Conservation (phyloP, 306 rosid genomes). For the Cajanus cajan region DNA sequence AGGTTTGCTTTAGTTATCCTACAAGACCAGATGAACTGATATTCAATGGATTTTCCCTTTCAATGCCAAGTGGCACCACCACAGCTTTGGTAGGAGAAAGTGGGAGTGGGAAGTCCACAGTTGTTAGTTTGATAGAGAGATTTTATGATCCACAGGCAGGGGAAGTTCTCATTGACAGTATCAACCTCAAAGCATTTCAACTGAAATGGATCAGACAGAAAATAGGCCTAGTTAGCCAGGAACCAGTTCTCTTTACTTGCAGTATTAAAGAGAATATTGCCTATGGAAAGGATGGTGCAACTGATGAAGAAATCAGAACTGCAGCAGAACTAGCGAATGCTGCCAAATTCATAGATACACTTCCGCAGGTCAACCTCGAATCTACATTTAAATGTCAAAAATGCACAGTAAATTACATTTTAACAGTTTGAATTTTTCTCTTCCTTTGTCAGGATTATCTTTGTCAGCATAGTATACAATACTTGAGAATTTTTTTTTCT, state of each 20-base stretch:
- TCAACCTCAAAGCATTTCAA: slow-evolving; percentile 64
- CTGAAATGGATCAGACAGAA: slow-evolving; percentile 82
- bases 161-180: slow-evolving; percentile 70
- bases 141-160: slow-evolving; percentile 81
- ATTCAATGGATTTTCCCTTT: slow-evolving; percentile 50
- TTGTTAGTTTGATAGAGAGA: slow-evolving; percentile 78
- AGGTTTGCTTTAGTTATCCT: slow-evolving; percentile 63
- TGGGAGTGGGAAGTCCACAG: slow-evolving; percentile 88
- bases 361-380: slow-evolving; percentile 28
- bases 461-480: neutral
- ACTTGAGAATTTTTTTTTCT: no score
- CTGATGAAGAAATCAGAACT: slow-evolving; percentile 40
- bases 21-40: slow-evolving; percentile 61
- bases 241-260: slow-evolving; percentile 68
- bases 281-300: slow-evolving; percentile 70
- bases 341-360: slow-evolving; percentile 33
- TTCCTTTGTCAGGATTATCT: neutral
- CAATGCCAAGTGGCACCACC: slow-evolving; percentile 53
- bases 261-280: slow-evolving; percentile 78
- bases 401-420: neutral
- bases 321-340: slow-evolving; percentile 39
- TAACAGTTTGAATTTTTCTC: neutral
- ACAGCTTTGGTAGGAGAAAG: slow-evolving; percentile 86
- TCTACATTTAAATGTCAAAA: neutral
- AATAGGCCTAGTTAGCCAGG: slow-evolving; percentile 81